Base-by-base conservation (phyloP, 352 stramenopile species). In the Elongisporangium senticosum region DNA sequence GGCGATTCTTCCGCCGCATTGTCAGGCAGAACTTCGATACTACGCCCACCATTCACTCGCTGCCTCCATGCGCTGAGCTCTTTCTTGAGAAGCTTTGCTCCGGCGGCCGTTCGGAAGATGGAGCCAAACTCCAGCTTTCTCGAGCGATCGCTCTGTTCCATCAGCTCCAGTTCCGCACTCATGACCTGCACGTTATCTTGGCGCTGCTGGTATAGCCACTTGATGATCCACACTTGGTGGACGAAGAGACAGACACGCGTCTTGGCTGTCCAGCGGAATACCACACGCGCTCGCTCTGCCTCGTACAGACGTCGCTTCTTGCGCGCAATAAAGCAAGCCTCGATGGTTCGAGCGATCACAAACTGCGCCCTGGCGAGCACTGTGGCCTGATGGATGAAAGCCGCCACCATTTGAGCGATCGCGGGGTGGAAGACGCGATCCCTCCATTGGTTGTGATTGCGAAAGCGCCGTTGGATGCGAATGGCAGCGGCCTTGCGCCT, bases 171-270 rank as follows among this genome's bases (percentile, higher is more conserved):
- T 52, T 83, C 74, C 3, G 49, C 15, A 6, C 56, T 59, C 64
- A 74, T 69, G 8, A 21, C 54, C 7, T 33, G 20, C 19, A 79
- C 53, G 24, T 83, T 83, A 2, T 10, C 14, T 17, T 53, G 57
- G 4, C 74, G 69, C 23, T 77, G 69, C 13, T 51, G 49, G 2
- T 37, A 63, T n/a, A 83, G 70, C 71, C 71, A 83, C 22, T 50
- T 3, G 2, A 63, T 43, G 19, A 57, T 68, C 74, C 74, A 83
- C 0, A 65, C 54, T 39, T 68, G 53, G 40, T 83, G 74, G 5
- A 79, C 61, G 21, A 83, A 83, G 11, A 78, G 24, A 53, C 69
- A 68, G 4, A 83, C 69, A 7, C 68, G 63, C 0, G 74, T 83
- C 56, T 83, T 83, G 14, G 74, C 67, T 11, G 37, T 59, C 69